Evolutionary conservation across 495 filamentous ascomycete genomes (phyloP), one percentile per base, ranked within the genome.

Genomic region (Hypomontagnella submonticulosa): DNA sequence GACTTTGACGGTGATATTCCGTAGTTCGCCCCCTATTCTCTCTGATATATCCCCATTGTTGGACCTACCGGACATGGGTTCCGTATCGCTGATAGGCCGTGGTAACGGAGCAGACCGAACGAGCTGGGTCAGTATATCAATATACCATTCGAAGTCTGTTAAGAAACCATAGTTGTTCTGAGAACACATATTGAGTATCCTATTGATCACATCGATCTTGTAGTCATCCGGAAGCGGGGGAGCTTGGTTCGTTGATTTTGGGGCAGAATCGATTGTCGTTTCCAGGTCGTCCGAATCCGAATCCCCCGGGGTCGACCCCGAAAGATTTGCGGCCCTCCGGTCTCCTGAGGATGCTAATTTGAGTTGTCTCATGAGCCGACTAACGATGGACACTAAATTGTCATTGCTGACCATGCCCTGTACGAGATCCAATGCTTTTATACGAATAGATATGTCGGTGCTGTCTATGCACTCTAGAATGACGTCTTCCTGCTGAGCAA

Each of bases 381-480:
- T 89, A 18, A 98, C 92, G 16, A 97, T 89, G n/a, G 81, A 81
- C 20, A 89, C 82, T 4, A 99, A 73, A 62, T 91, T 96, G 47
- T 96, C 92, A 48, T 82, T 86, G 67, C 86, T 92, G 61, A 97
- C 92, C 91, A 98, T 97, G 27, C 90, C 91, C 18, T 93, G 89
- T 4, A 91, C 91, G 19, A 99, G 83, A 66, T 98, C 93, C 8
- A 99, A 83, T 6, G 96, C 93, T 67, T 96, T 90, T 63, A 96
- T 86, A 52, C 95, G 89, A 62, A 99, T 98, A n/a, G 94, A 94
- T 40, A 99, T 92, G 73, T 99, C 95, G 4, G 89, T 78, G 77
- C 97, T 96, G 63, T 99, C 96, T 66, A 99, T 90, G 67, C 95
- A 99, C 59, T 93, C 87, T 72, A 97, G 84, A 51, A 99, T 97